Percentiles rank a stretch among this genome's conserved stretches.
These are phyloP conservation scores for Cephaloascus albidus DNA, from an alignment of 805 yeast species.

Conservation along the genomic window DNA sequence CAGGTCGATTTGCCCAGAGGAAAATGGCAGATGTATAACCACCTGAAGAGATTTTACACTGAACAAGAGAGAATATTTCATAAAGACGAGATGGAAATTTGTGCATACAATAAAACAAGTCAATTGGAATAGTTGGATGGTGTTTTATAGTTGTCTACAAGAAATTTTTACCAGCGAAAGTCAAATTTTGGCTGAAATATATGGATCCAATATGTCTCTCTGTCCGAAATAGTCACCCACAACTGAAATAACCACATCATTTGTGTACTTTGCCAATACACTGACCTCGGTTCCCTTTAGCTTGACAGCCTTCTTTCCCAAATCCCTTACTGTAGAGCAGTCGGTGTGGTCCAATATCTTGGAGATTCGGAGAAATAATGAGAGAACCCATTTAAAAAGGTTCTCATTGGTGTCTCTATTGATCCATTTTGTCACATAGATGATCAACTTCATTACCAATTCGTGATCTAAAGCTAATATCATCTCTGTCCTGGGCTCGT, in stretches of 20 bases:
- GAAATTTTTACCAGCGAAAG: too few relatives aligned
- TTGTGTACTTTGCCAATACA: conserved; percentile 2
- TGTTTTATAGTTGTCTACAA: too few relatives aligned
- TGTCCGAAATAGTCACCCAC: conserved; percentile 8
- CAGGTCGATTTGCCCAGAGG: too few relatives aligned
- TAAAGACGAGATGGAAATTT: too few relatives aligned
- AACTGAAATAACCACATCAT: conserved; percentile 5
- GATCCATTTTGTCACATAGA: conserved; percentile 12
- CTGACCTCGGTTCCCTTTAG: conserved; percentile 3
- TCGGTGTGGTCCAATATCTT: conserved; percentile 8
- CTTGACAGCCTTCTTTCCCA: conserved; percentile 7
- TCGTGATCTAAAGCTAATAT: conserved; percentile 10
- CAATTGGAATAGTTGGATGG: too few relatives aligned
- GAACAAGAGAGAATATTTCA: too few relatives aligned
- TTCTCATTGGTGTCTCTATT: conserved; percentile 4
- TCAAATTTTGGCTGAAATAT: too few relatives aligned
- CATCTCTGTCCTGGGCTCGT: conserved; percentile 6
- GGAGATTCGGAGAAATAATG: conserved; percentile 9
- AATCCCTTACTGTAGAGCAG: conserved; percentile 8
- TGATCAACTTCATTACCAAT: conserved; percentile 7
- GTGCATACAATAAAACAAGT: too few relatives aligned
- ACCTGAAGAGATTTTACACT: too few relatives aligned
- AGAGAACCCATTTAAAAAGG: conserved; percentile 5
- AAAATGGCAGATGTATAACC: too few relatives aligned
- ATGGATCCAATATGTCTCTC: conserved; percentile 9